Evolutionary conservation across 2,329 filamentous ascomycete genomes (phyloP).

Genomic region (Cordyceps cateniannulata): DNA sequence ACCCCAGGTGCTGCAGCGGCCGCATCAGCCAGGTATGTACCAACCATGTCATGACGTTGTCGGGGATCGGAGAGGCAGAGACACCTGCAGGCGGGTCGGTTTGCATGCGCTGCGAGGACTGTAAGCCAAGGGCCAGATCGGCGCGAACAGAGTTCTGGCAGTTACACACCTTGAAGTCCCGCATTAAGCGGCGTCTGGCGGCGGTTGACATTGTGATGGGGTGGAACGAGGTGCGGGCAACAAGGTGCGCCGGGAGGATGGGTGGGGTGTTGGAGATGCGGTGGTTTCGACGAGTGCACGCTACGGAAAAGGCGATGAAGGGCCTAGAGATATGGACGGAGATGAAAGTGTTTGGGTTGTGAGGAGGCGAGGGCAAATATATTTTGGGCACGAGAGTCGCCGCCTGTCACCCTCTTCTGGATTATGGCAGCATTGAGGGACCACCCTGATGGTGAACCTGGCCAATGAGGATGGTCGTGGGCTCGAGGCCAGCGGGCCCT

Average conservation of each 20-base stretch:
- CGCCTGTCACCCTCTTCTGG: not conserved
- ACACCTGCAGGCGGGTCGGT: constrained; percentile 96
- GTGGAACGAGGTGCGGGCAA: constrained; percentile 5
- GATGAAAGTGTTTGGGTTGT: not conserved
- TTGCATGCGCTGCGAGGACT: constrained; percentile 76
- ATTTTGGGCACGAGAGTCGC: constrained; percentile 8
- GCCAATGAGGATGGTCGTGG: constrained; percentile 5
- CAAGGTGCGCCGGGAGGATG: not conserved
- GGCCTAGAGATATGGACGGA: not conserved
- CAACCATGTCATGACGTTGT: constrained; percentile 96
- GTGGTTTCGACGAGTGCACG: not conserved
- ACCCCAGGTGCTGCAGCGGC: not conserved
- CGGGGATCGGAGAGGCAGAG: constrained; percentile 89
- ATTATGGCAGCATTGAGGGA: constrained; percentile 10
- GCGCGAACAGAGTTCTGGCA: constrained; percentile 6
- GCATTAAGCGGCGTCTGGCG: constrained; percentile 92
- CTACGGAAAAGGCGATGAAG: not conserved
- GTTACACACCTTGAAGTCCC: constrained; percentile 86
- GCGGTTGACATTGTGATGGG: constrained; percentile 66
- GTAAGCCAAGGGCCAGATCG: constrained; percentile 16
- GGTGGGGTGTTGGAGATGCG: not conserved
- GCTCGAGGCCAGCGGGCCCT: not conserved
- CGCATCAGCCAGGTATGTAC: constrained; percentile 18
- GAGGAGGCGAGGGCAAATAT: not conserved
- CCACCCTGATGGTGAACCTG: constrained; percentile 8